Conservation (phyloP, 208 protist species). For the Porcisia deanei region DNA sequence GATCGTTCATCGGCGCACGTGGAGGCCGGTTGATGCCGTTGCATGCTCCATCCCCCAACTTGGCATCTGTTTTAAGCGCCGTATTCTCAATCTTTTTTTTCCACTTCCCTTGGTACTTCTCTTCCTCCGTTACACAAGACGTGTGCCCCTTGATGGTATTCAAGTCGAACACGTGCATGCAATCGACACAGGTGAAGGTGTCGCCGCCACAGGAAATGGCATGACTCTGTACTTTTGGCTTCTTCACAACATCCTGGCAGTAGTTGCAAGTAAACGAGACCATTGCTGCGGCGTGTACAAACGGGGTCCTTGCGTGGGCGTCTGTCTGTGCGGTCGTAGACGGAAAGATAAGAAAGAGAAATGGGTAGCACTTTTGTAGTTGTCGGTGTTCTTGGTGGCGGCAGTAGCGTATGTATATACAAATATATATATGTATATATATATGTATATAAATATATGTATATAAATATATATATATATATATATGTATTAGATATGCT, state of each 20-base stretch:
- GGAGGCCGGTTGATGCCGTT: constrained; percentile 30
- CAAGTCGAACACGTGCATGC: constrained; percentile 82
- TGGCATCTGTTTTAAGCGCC: constrained; percentile 2
- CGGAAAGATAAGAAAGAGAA: too few relatives aligned
- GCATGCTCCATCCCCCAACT: neutral
- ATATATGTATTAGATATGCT: too few relatives aligned
- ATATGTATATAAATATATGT: neutral
- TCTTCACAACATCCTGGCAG: constrained; percentile 92
- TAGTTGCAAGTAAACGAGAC: constrained; percentile 87
- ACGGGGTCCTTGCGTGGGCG: too few relatives aligned
- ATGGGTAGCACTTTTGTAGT: too few relatives aligned
- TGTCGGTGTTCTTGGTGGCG: too few relatives aligned
- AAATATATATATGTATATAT: neutral
- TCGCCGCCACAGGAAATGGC: constrained; percentile 46
- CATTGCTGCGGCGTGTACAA: constrained; percentile 39
- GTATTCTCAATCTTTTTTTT: constrained; percentile 37
- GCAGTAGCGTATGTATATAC: neutral
- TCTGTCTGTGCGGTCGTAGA: too few relatives aligned
- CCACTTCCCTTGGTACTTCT: constrained; percentile 91
- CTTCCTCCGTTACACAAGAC: constrained; percentile 77
- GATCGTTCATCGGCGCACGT: constrained; percentile 47
- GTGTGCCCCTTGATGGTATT: constrained; percentile 80
- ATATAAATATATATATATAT: neutral
- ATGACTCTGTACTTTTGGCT: constrained; percentile 83
- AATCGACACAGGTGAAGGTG: constrained; percentile 89